Evolutionary conservation across 1,284 basidiomycete species (phyloP).

Genomic region (Pisolithus thermaeus): DNA sequence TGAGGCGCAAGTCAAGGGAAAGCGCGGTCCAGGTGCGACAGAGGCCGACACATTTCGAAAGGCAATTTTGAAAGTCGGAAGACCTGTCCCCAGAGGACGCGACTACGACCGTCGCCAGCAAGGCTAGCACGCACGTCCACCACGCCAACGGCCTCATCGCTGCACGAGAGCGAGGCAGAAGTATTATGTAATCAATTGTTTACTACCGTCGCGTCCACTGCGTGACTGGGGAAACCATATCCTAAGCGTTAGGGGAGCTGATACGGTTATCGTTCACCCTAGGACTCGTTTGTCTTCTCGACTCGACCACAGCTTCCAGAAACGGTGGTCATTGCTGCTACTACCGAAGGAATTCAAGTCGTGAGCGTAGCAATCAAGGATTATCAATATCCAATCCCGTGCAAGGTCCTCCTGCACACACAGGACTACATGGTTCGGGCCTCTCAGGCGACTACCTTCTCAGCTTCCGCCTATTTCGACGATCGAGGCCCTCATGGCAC

Average conservation of each 20-base stretch:
- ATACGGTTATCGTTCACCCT: too few relatives aligned
- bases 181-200: constrained; percentile 3
- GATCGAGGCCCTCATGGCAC: constrained; percentile 62
- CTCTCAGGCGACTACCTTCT: constrained; percentile 58
- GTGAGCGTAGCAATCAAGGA: background rate
- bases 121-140: constrained; percentile 8
- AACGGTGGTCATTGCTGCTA: background rate
- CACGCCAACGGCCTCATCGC: constrained; percentile 4
- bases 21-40: constrained; percentile 32
- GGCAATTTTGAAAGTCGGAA: constrained; percentile 48
- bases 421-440: constrained; percentile 33
- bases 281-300: too few relatives aligned
- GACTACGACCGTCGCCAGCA: constrained; percentile 8
- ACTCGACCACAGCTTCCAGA: too few relatives aligned
- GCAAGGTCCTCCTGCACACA: too few relatives aligned
- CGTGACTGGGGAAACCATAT: too few relatives aligned
- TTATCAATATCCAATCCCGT: background rate
- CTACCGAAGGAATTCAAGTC: background rate
- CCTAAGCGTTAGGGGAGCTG: too few relatives aligned
- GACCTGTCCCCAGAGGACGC: constrained; percentile 59
- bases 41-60: constrained; percentile 35
- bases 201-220: background rate
- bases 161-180: background rate
- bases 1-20: constrained; percentile 47
- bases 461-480: constrained; percentile 64